Base-by-base conservation (phyloP, 441 rosid genomes). In the Corymbia citriodora region DNA sequence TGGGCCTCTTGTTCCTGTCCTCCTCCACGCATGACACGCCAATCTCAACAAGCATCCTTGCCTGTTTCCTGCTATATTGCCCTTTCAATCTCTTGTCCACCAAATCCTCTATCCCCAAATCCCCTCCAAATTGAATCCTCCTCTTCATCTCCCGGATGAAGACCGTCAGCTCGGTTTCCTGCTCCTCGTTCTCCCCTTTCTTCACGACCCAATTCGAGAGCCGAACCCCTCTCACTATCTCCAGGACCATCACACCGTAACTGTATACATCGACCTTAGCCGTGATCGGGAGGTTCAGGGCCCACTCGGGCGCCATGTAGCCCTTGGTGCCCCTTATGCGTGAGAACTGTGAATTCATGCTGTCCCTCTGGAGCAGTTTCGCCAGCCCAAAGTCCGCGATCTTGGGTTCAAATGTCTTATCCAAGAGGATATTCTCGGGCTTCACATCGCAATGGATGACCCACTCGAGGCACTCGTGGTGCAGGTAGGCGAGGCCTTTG, bases 251-350 rank as follows among this genome's bases (percentile, higher is more conserved):
- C 36, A 94, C 93, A 29, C 94, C 94, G 53, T 90, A 93, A 54
- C 93, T 89, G 82, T 91, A 93, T 7, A 93, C 95, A 55, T 94
- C 95, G 27, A 94, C 93, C 87, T 93, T 93, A 1, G 93, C 94
- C 8, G 93, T 92, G 50, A 94, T 91, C 7, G 93, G 88, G 53
- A 87, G 93, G 89, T 92, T 94, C 72, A 89, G 40, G 74, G 93
- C 92, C 95, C 94, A 93, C 90, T 94, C 93, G 17, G 94, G 95
- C 23, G 95, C 95, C 94, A 94, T 91, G 90, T 94, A 93, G 45
- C 93, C 94, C 59, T 87, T 93, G 17, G 95, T 94, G 54, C 95
- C 94, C 52, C 93, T 88, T 50, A 94, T 90, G 61, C 36, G 90
- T 14, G 94, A 91, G 74, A 92, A 91, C 15, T 91, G 91, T 6